Conservation (phyloP, 805 yeast genomes). For the Starmerella ratchasimensis region DNA sequence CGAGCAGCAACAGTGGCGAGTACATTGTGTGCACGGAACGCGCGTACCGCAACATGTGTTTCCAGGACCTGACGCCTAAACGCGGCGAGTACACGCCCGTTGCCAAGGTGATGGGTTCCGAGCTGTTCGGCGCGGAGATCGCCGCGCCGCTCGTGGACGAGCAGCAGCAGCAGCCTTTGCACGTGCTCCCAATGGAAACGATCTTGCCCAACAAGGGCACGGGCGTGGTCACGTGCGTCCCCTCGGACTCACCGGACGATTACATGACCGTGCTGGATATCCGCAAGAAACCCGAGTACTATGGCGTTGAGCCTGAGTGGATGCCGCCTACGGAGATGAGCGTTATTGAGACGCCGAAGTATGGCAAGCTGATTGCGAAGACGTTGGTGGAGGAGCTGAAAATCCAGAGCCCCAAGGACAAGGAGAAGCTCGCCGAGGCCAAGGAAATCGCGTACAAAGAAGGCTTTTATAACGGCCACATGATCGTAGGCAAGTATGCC, state of each 20-base stretch:
- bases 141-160: slow-evolving; percentile 62
- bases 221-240: slow-evolving; percentile 97
- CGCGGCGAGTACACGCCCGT: slow-evolving; percentile 65
- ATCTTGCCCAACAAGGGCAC: slow-evolving; percentile 92
- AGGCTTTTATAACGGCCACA: slow-evolving; percentile 81
- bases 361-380: slow-evolving; percentile 83
- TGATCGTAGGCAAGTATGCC: slow-evolving; percentile 66
- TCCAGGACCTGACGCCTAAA: slow-evolving; percentile 76
- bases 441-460: slow-evolving; percentile 93
- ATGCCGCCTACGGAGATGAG: slow-evolving; percentile 35
- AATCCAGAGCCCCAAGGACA: slow-evolving; percentile 89
- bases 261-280: slow-evolving; percentile 75
- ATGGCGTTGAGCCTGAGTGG: slow-evolving; percentile 78
- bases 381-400: slow-evolving; percentile 70
- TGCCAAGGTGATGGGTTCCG: slow-evolving; percentile 49
- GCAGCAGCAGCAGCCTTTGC: slow-evolving; percentile 44
- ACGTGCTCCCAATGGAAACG: slow-evolving; percentile 95
- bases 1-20: slow-evolving; percentile 59
- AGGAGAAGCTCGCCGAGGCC: slow-evolving; percentile 74
- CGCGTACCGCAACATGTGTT: slow-evolving; percentile 94
- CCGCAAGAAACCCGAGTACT: slow-evolving; percentile 78
- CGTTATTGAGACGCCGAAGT: slow-evolving; percentile 64
- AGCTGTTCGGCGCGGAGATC: slow-evolving; percentile 74
- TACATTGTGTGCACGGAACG: slow-evolving; percentile 81
- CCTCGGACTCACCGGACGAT: slow-evolving; percentile 98